Base-by-base conservation (phyloP, 2,329 filamentous ascomycete genomes). In the Xylaria sp. region DNA sequence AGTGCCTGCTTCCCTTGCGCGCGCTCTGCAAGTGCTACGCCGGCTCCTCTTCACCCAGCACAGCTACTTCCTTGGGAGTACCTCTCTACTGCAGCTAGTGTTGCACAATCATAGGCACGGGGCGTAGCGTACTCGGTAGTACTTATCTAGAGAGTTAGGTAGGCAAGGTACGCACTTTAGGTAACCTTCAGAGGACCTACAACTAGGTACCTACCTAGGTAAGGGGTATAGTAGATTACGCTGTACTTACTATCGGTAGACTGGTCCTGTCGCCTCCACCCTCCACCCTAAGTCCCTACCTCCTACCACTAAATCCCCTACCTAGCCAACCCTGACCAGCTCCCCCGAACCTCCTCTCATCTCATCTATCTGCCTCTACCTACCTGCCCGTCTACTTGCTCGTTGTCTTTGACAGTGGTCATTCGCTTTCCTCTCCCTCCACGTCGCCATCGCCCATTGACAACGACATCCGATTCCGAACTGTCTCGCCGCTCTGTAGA, bases 271-370 rank as follows among this genome's bases (percentile, higher is more conserved):
- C 40, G 46, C 45, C 45, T 47, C 31, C 33, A 45, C n/a, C 54
- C 58, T 64, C 55, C 59, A 58, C 50, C 40, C 43, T 50, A 59
- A 35, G 31, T 38, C 47, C 19, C 23, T 35, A 49, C 5, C 12
- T 35, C 6, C 28, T n/a, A n/a, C n/a, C n/a, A n/a, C 46, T 14
- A 23, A 37, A 14, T 50, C 52, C 42, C 56, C n/a, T n/a, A n/a
- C n/a, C n/a, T 64, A 47, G 42, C 47, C 42, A 52, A 49, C 21
- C 53, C 47, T 55, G 52, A 51, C 54, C 57, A 38, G 31, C 35
- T 38, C 42, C 61, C 58, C 61, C 57, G 53, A 54, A 43, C 38
- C 67, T 63, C 64, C 71, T 53, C 66, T 53, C 21, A 63, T 57
- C 52, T 54, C 55, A 45, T 53, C 57, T 53, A 57, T 62, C 63